Percentiles rank a stretch among this genome's conserved stretches.
These are phyloP conservation scores for Sphaerulina vaccinii DNA, from an alignment of 2,329 filamentous ascomycete genomes.

Conservation along the genomic window DNA sequence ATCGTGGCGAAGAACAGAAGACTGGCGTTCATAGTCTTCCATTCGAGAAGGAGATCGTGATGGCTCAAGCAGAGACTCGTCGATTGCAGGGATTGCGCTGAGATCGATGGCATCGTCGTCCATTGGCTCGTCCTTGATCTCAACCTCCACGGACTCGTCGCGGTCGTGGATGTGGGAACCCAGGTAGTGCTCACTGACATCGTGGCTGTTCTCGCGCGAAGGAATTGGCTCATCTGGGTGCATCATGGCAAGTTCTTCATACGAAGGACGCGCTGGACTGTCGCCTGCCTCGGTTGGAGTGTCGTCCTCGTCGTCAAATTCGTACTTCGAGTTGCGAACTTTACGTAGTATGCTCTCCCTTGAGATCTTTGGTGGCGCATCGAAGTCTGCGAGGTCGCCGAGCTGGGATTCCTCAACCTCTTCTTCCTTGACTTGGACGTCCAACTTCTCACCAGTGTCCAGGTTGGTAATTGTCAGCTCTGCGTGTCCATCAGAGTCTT, in stretches of 20 bases:
- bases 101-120: constrained; percentile 62
- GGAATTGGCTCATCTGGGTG: constrained; percentile 91
- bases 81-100: constrained; percentile 58
- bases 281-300: constrained; percentile 44
- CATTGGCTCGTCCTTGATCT: constrained; percentile 63
- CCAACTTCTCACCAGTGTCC: constrained; percentile 30
- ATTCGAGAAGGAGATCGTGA: constrained; percentile 48
- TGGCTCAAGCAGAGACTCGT: constrained; percentile 53
- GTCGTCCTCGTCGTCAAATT: constrained; percentile 46
- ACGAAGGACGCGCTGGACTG: constrained; percentile 31
- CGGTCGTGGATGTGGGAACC: constrained; percentile 43
- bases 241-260: constrained; percentile 54
- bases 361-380: constrained; percentile 71
- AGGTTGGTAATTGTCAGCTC: constrained; percentile 33
- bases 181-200: constrained; percentile 29
- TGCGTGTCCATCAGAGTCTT: constrained; percentile 45
- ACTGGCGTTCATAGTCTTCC: constrained; percentile 45
- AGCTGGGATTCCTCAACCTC: constrained; percentile 36
- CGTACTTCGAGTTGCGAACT: constrained; percentile 65
- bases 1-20: constrained; percentile 58
- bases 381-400: constrained; percentile 34
- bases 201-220: constrained; percentile 66
- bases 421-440: constrained; percentile 23
- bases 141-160: constrained; percentile 65
- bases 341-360: constrained; percentile 90